These are phyloP conservation scores for Peziza echinospora DNA, from an alignment of 495 filamentous ascomycete genomes.

Conservation along the genomic window DNA sequence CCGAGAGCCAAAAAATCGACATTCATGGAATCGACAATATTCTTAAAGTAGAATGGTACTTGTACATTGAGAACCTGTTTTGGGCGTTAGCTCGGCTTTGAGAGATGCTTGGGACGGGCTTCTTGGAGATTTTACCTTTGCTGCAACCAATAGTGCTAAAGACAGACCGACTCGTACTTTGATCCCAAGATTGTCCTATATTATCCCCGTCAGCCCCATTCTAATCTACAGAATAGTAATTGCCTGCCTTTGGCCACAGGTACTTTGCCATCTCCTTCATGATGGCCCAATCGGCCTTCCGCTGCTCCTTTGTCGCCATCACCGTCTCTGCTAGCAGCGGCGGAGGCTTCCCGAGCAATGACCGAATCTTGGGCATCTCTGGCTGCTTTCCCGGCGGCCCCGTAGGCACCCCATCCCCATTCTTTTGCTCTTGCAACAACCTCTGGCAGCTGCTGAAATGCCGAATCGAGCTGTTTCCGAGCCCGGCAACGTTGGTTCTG, in stretches of 20 bases:
- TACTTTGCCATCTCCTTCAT: slow-evolving; percentile 95
- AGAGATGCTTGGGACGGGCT: neutral
- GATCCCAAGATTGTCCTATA: slow-evolving; percentile 50
- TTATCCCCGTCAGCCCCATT: slow-evolving; percentile 6
- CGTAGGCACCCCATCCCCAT: neutral
- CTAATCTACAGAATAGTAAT: neutral
- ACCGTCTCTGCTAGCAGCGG: neutral
- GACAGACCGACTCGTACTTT: slow-evolving; percentile 66
- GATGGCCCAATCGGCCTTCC: slow-evolving; percentile 94
- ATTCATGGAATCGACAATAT: slow-evolving; percentile 92
- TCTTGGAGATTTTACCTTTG: slow-evolving; percentile 44
- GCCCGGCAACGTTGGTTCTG: neutral
- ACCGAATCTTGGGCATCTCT: neutral
- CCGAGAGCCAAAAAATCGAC: slow-evolving; percentile 65
- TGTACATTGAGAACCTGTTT: slow-evolving; percentile 73
- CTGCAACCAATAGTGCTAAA: slow-evolving; percentile 60
- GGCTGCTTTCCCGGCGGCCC: neutral
- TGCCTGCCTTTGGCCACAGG: slow-evolving; percentile 71
- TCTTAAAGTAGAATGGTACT: slow-evolving; percentile 97
- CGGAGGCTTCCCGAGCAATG: neutral
- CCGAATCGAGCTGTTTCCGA: no score
- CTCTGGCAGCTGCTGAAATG: neutral
- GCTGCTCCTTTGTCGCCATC: slow-evolving; percentile 50
- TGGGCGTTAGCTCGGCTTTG: neutral
- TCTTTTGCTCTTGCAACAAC: neutral